These are phyloP conservation scores for Musa beccarii DNA, from an alignment of 176 grass and related monocot species.

Conservation along the genomic window DNA sequence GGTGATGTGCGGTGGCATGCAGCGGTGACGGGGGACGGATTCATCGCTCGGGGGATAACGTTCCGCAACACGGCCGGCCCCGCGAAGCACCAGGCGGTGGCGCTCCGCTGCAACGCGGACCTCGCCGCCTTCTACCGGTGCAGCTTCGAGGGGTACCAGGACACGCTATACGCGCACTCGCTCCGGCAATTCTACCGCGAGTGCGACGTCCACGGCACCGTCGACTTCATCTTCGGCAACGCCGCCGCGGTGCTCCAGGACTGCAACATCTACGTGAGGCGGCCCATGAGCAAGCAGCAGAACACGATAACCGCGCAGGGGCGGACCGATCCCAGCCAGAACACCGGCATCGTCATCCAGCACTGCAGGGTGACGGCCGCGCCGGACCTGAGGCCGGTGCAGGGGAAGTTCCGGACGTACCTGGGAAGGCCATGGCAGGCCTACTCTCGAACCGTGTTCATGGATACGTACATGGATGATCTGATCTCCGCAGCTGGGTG, in stretches of 20 bases:
- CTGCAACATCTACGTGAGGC: conserved; percentile 5
- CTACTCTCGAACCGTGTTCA: neutral
- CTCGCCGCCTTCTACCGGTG: conserved; percentile 16
- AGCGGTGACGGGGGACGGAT: neutral
- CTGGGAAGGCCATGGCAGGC: neutral
- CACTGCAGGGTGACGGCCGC: neutral
- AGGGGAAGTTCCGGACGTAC: neutral
- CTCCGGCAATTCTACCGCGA: conserved; percentile 79
- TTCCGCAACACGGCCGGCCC: conserved; percentile 5
- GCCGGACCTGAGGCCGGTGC: neutral
- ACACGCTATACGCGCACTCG: conserved; percentile 81
- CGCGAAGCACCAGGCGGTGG: neutral
- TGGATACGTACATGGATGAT: neutral
- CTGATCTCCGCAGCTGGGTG: neutral
- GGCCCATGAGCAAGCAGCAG: neutral
- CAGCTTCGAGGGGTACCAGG: conserved; percentile 61
- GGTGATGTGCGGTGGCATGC: neutral
- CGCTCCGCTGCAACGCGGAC: neutral
- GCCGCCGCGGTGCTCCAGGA: neutral
- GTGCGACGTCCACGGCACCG: conserved; percentile 17
- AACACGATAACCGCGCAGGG: conserved; percentile 2
- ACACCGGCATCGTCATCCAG: neutral
- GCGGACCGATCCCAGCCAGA: neutral
- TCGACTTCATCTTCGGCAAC: conserved; percentile 11
- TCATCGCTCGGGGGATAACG: neutral